Evolutionary conservation across 768 basidiomycete species (phyloP), one percentile per base, ranked within the genome.

Genomic region (Thelephora ganbajun): DNA sequence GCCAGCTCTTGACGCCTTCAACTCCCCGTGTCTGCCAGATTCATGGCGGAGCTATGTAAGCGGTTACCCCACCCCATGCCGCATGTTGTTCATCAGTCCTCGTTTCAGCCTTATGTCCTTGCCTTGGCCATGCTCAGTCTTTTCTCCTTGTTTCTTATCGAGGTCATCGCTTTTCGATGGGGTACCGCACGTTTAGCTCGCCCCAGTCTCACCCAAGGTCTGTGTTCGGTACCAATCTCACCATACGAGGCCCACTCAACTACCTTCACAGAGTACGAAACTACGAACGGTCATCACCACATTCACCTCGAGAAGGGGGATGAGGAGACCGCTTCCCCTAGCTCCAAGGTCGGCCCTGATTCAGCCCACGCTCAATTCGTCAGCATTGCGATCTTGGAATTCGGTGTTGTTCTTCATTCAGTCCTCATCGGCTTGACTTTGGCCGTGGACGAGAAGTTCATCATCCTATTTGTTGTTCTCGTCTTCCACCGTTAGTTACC

Each of bases 371-470:
- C 87, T 2, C 90, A 93, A 60, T 63, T 92, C 34, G 70, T 96
- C 43, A 92, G 91, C 12, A 73, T 99, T 43, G 88, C 76, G 33
- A 92, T 97, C 49, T 69, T 99, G 43, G 94, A 99, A 60, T 94
- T 96, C 56, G 94, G 94, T 55, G 89, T 97, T 26, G 61, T 90
- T 5, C 63, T 97, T 30, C 92, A 93, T 58, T 86, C 87, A 61
- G 57, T 91, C 6, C 70, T 94, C 44, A 85, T 96, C 51, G 93
- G 93, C 0, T 66, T 97, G 30, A 93, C 94, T 0, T 74, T 97
- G 35, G 92, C 91, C n/a, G 88, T 92, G n/a, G 79, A 82, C 55
- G 64, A 71, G 3, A 60, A 74, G 33, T 96, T 97, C 66, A 87
- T 76, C 53, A 63, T 83, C 14, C 75, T 99, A n/a, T 91, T 96